These are phyloP conservation scores for Ustilago loliicola DNA, from an alignment of 1,284 basidiomycete genomes.

Conservation along the genomic window DNA sequence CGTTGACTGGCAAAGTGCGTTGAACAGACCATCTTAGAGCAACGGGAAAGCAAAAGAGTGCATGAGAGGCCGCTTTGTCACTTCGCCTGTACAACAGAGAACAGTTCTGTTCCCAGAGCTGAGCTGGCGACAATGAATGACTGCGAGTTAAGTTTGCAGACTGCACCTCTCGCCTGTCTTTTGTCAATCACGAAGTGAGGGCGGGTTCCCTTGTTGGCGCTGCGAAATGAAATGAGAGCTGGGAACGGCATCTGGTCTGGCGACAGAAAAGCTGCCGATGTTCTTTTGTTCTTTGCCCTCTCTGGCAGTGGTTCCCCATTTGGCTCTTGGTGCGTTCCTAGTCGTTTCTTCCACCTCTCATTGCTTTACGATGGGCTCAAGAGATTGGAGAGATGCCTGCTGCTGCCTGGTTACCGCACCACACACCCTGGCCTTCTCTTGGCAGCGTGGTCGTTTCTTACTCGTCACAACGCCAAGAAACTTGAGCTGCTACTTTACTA, in stretches of 20 bases:
- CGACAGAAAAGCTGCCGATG: background rate
- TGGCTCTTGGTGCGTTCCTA: constrained; percentile 2
- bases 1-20: background rate
- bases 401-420: background rate
- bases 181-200: background rate
- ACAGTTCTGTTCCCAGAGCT: background rate
- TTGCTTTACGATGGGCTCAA: background rate
- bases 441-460: background rate
- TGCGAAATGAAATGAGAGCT: background rate
- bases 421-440: background rate
- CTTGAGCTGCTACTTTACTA: background rate
- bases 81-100: background rate
- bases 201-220: background rate
- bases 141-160: background rate
- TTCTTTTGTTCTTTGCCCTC: constrained; percentile 12
- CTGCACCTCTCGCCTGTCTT: background rate
- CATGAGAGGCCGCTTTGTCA: constrained; percentile 7
- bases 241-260: background rate
- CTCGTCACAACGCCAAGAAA: background rate
- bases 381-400: background rate
- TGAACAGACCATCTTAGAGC: background rate
- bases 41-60: background rate
- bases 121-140: background rate
- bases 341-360: background rate
- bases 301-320: constrained; percentile 6